These are phyloP conservation scores for Mucor sp. DNA, from an alignment of 371 early-diverging fungal genomes.

Conservation along the genomic window DNA sequence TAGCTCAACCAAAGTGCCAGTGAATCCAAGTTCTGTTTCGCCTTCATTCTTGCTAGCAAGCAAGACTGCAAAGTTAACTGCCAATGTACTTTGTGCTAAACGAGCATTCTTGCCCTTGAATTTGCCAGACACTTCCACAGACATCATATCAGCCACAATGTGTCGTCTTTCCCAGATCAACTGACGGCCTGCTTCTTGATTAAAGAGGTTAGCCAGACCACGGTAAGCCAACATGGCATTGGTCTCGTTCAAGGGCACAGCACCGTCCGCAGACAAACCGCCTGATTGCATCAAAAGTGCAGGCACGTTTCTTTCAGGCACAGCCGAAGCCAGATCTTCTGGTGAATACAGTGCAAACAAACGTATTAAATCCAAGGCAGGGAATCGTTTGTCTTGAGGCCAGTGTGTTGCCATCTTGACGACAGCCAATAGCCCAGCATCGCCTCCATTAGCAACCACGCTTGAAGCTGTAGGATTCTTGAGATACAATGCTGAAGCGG, in stretches of 20 bases:
- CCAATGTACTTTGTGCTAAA: conserved; percentile 42
- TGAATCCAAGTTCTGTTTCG: conserved; percentile 47
- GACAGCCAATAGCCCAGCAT: conserved; percentile 33
- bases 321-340: conserved; percentile 16
- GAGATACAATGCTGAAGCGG: conserved; percentile 38
- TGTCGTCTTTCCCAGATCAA: conserved; percentile 39
- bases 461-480: conserved; percentile 31
- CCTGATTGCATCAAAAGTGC: conserved; percentile 39
- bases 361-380: conserved; percentile 86
- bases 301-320: conserved; percentile 22
- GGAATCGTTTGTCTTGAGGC: conserved; percentile 75
- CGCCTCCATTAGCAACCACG: neutral
- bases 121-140: conserved; percentile 31
- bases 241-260: conserved; percentile 37
- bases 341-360: conserved; percentile 62
- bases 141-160: conserved; percentile 23
- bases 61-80: conserved; percentile 45
- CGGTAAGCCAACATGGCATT: conserved; percentile 75
- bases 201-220: conserved; percentile 64
- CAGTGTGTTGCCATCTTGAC: conserved; percentile 54
- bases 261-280: conserved; percentile 17
- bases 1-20: conserved; percentile 45
- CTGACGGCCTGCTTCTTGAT: conserved; percentile 40
- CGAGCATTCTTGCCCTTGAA: conserved; percentile 34
- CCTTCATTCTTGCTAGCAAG: conserved; percentile 39